phyloP scores from a whole-genome alignment of 495 filamentous ascomycete genomes.

The Xylaria scruposa region DNA sequence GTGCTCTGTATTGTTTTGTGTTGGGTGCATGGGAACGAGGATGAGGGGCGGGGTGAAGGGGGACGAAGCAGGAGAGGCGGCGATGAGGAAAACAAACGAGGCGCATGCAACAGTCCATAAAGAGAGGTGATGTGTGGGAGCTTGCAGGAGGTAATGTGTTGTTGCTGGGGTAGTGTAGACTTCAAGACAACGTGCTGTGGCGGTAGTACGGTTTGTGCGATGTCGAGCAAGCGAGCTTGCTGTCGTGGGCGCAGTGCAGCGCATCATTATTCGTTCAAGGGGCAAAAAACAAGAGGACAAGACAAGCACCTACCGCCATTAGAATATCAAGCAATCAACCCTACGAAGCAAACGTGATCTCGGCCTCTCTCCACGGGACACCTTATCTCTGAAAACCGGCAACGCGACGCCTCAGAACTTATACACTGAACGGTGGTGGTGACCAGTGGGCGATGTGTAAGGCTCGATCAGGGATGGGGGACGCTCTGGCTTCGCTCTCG shows the following conservation, averaged over 20 bases:
- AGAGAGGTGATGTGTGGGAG: background rate
- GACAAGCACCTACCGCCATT: slow-evolving; percentile 28
- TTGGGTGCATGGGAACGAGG: slow-evolving; percentile 4
- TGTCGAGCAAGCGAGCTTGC: background rate
- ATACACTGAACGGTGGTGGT: background rate
- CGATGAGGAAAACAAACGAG: background rate
- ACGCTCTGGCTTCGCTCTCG: slow-evolving; percentile 14
- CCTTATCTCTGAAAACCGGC: slow-evolving; percentile 2
- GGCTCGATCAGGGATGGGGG: slow-evolving; percentile 11
- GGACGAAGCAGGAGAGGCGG: background rate
- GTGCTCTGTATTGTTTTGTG: background rate
- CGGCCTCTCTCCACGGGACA: slow-evolving; percentile 15
- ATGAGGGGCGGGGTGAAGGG: background rate
- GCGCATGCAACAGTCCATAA: slow-evolving; percentile 9
- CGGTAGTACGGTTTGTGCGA: background rate
- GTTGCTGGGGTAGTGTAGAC: slow-evolving; percentile 8
- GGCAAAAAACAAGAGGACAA: background rate
- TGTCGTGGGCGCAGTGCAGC: background rate
- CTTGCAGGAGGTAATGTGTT: background rate
- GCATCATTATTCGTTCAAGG: background rate
- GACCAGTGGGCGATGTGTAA: slow-evolving; percentile 12
- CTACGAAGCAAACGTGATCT: slow-evolving; percentile 16
- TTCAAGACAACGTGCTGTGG: background rate
- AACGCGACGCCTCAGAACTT: background rate
- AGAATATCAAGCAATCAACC: slow-evolving; percentile 27